A percentile compares a stretch with the other conserved stretches of the same genome.
Conservation (phyloP, 2,329 filamentous ascomycete species). For the Botrytis pseudocinerea region DNA sequence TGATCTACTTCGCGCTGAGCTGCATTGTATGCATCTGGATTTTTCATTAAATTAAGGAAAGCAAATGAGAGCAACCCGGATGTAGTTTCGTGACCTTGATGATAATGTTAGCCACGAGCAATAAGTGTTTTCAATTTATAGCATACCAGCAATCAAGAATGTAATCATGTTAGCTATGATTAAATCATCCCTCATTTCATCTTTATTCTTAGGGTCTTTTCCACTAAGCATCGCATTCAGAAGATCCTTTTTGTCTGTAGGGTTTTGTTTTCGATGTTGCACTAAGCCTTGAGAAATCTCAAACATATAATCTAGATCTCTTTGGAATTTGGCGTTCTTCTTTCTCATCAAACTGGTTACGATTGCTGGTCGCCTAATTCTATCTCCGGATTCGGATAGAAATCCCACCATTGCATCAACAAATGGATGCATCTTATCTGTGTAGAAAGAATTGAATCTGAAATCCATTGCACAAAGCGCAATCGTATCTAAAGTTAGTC, state of each 20-base stretch:
- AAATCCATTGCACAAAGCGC: conserved; percentile 59
- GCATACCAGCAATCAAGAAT: conserved; percentile 55
- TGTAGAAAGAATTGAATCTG: conserved; percentile 75
- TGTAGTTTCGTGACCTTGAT: conserved; percentile 65
- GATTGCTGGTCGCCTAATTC: conserved; percentile 50
- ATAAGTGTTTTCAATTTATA: not conserved
- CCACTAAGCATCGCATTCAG: conserved; percentile 68
- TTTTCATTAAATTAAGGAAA: conserved; percentile 53
- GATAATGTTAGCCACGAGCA: conserved; percentile 49
- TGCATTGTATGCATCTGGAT: conserved; percentile 48
- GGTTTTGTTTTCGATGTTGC: conserved; percentile 55
- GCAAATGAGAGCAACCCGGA: conserved; percentile 52
- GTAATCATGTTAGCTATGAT: conserved; percentile 71
- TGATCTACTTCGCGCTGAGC: conserved; percentile 55
- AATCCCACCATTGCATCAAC: conserved; percentile 66
- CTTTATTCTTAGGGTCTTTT: conserved; percentile 63
- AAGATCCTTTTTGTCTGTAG: conserved; percentile 61
- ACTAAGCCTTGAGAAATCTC: conserved; percentile 59
- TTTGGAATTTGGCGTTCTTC: conserved; percentile 49
- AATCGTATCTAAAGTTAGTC: conserved; percentile 66
- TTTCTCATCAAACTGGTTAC: conserved; percentile 51
- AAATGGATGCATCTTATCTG: conserved; percentile 68
- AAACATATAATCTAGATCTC: conserved; percentile 56
- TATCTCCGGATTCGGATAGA: conserved; percentile 55
- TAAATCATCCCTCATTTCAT: conserved; percentile 58